phyloP scores from a whole-genome alignment of 192 early-diverging fungal genomes.

The Nowakowskiella sp. region DNA sequence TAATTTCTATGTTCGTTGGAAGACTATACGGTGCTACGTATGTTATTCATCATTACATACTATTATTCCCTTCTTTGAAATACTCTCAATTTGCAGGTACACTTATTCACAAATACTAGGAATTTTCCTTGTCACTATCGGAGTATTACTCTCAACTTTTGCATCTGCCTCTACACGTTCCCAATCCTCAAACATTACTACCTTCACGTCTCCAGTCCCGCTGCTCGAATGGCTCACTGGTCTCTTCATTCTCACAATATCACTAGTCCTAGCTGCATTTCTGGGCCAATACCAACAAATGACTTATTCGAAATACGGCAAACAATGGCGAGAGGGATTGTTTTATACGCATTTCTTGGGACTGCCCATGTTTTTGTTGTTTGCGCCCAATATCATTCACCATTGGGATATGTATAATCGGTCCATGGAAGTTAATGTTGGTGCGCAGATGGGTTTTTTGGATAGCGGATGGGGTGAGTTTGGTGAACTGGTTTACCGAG shows the following conservation, averaged over 20 bases:
- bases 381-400: conserved; percentile 53
- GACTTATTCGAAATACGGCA: conserved; percentile 70
- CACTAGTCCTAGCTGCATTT: conserved; percentile 69
- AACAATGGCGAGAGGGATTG: conserved; percentile 79
- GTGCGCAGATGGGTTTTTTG: conserved; percentile 9
- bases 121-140: conserved; percentile 68
- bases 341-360: conserved; percentile 81
- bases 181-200: conserved; percentile 4
- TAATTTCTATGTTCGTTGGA: conserved; percentile 76
- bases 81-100: conserved; percentile 32
- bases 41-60: too few species aligned
- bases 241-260: conserved; percentile 56
- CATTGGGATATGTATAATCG: conserved; percentile 48
- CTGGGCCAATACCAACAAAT: conserved; percentile 78
- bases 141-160: conserved; percentile 65
- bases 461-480: background rate
- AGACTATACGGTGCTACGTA: too few species aligned
- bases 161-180: conserved; percentile 24
- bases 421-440: conserved; percentile 36
- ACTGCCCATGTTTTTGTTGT: conserved; percentile 69
- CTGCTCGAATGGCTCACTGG: conserved; percentile 54
- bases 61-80: background rate
- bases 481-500: conserved; percentile 9
- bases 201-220: background rate
- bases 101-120: conserved; percentile 37